A percentile compares a stretch with the other conserved stretches of the same genome.
phyloP scores from a whole-genome alignment of 768 basidiomycete species.

The Lentinula lateritia region DNA sequence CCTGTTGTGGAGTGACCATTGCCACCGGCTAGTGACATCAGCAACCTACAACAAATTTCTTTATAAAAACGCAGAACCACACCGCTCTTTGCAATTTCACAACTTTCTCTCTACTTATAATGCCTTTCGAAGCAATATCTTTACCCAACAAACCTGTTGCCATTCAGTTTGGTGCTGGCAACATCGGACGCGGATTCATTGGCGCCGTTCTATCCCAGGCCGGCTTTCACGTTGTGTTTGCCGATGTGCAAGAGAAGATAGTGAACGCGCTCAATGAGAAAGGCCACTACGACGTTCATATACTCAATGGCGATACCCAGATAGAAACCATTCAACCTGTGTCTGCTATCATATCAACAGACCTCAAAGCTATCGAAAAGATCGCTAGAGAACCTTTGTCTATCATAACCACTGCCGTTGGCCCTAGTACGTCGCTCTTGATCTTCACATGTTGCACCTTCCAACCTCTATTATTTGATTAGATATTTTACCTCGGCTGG shows the following conservation, averaged over 20 bases:
- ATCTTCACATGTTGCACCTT: neutral
- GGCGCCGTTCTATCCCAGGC: constrained; percentile 27
- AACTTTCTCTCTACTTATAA: neutral
- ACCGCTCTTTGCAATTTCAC: neutral
- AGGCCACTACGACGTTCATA: constrained; percentile 22
- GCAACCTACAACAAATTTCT: neutral
- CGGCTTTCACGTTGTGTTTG: constrained; percentile 30
- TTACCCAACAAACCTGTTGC: neutral
- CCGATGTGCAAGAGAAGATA: constrained; percentile 23
- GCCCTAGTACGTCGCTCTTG: neutral
- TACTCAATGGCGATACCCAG: constrained; percentile 19
- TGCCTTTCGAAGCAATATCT: constrained; percentile 4
- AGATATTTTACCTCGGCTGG: neutral
- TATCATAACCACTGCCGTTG: constrained; percentile 7
- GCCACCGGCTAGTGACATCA: neutral
- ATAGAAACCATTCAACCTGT: constrained; percentile 3
- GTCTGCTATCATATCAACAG: constrained; percentile 3
- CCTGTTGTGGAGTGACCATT: neutral
- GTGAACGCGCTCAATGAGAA: constrained; percentile 22
- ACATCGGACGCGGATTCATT: constrained; percentile 25
- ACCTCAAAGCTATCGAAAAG: neutral
- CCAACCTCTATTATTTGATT: neutral
- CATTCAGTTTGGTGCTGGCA: constrained; percentile 7
- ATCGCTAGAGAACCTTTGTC: constrained; percentile 4
- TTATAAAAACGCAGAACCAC: neutral